Percentiles rank a stretch among this genome's conserved stretches.
phyloP scores from a whole-genome alignment of 2,329 filamentous ascomycete genomes.

The Talaromyces piceae region DNA sequence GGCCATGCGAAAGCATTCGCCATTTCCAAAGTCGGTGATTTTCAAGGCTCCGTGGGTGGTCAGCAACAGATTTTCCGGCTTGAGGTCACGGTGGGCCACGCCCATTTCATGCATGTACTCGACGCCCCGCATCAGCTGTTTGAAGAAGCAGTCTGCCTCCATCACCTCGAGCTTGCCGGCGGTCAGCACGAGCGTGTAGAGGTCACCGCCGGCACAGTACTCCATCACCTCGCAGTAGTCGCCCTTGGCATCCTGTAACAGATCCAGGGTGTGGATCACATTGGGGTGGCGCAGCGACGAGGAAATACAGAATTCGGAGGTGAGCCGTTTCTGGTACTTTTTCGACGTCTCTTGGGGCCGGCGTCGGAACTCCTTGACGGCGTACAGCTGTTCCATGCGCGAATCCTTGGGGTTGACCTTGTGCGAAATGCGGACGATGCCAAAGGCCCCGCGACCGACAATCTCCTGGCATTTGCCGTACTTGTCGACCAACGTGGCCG shows the following conservation, averaged over 20 bases:
- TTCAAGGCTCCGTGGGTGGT: conserved; percentile 90
- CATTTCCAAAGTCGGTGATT: conserved; percentile 97
- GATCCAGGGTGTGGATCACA: conserved; percentile 93
- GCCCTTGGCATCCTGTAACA: conserved; percentile 91
- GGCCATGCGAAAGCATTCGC: conserved; percentile 98
- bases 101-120: conserved; percentile 99
- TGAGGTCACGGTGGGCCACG: conserved; percentile 91
- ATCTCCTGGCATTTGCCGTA: conserved; percentile 98
- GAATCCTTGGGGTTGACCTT: conserved; percentile 77
- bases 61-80: conserved; percentile 90
- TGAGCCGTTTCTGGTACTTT: conserved; percentile 95
- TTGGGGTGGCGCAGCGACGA: conserved; percentile 95
- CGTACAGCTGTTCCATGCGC: conserved; percentile 79
- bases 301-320: conserved; percentile 96
- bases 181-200: conserved; percentile 87
- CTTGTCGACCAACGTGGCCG: conserved; percentile 80
- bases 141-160: conserved; percentile 97
- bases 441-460: conserved; percentile 91
- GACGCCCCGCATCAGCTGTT: conserved; percentile 97
- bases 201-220: conserved; percentile 90
- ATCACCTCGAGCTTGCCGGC: conserved; percentile 80
- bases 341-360: conserved; percentile 90
- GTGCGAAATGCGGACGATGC: conserved; percentile 94
- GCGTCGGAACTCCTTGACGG: conserved; percentile 95
- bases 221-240: conserved; percentile 99